Evolutionary conservation across 805 yeast species (phyloP), one percentile per base, ranked within the genome.

Genomic region (Candida sithepensis): DNA sequence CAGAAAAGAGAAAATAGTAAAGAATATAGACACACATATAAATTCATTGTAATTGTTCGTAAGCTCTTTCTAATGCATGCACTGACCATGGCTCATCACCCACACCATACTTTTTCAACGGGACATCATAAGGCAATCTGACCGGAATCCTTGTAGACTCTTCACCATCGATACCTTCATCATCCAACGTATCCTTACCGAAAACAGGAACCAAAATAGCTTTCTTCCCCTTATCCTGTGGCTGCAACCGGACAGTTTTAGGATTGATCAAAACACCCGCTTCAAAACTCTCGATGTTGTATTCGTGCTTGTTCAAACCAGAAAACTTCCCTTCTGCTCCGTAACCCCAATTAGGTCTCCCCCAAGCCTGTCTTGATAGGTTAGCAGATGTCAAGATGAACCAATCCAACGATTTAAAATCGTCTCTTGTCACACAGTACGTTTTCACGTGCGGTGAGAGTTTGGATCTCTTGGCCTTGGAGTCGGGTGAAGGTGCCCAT

Each of bases 351-450:
- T 60, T 55, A 14, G 69, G 67, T 4, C 60, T 66, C 0, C 96
- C 96, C 96, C 96, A 88, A 1, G 96, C 96, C 50, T 80, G 85
- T 46, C 78, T 78, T 28, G 91, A 83, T 37, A 87, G 58, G 58
- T 88, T 88, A 28, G 88, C 85, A 42, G 90, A 83, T 0, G 94
- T 85, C 59, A 85, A 70, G 5, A 85, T 61, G 18, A 82, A 74
- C 95, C 96, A 88, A 43, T 78, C 74, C 4, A 85, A 60, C 2
- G 78, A 66, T 32, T 65, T 55, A 63, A 75, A 78, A 43, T 72
- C 57, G 53, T 79, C 81, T 3, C 74, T 74, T 12, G 83, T 74
- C 52, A 79, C 73, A 48, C 79, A 58, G 55, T 85, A 81, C 28
- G 86, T 77, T 63, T 88, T 88, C 13, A 84, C 81, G 64, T 88